Evolutionary conservation across 2,329 filamentous ascomycete species (phyloP).

Genomic region (Berkeleyomyces rouxiae): DNA sequence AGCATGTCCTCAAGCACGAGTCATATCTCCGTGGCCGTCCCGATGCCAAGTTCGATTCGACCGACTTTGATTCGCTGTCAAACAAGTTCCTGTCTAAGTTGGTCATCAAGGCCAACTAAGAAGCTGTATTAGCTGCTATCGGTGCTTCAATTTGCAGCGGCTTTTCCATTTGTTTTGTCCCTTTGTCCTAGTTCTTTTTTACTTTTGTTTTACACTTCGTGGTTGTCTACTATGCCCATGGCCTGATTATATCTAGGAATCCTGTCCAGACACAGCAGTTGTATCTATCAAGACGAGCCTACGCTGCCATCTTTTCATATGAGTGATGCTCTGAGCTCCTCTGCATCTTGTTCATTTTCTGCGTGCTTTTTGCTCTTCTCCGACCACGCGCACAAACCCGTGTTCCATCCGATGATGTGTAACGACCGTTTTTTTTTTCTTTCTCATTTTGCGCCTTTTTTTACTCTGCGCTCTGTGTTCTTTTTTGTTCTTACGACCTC

Average conservation of each 20-base stretch:
- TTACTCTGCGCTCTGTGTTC: not conserved
- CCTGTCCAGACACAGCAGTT: not conserved
- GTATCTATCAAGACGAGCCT: not conserved
- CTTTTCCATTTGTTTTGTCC: conserved; percentile 18
- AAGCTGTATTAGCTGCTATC: not conserved
- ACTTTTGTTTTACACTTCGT: not conserved
- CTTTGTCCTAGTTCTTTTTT: conserved; percentile 15
- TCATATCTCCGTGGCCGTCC: conserved; percentile 67
- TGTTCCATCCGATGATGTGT: conserved; percentile 23
- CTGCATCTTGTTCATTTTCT: not conserved
- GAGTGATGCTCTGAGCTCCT: not conserved
- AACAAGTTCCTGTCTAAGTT: conserved; percentile 97
- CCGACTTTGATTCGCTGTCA: conserved; percentile 86
- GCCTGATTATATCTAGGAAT: not conserved
- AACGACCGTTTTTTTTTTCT: conserved; percentile 17
- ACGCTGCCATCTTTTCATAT: not conserved
- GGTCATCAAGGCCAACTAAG: conserved; percentile 81
- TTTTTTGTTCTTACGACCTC: not conserved
- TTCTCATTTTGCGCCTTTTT: not conserved
- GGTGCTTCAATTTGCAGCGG: not conserved
- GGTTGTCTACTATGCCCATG: not conserved
- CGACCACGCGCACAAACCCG: not conserved
- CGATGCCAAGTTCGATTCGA: conserved; percentile 69
- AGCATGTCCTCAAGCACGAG: conserved; percentile 87
- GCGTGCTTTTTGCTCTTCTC: conserved; percentile 14